A percentile compares a stretch with the other conserved stretches of the same genome.
Conservation (phyloP, 1,284 basidiomycete genomes). For the Takashimella tepidaria region DNA sequence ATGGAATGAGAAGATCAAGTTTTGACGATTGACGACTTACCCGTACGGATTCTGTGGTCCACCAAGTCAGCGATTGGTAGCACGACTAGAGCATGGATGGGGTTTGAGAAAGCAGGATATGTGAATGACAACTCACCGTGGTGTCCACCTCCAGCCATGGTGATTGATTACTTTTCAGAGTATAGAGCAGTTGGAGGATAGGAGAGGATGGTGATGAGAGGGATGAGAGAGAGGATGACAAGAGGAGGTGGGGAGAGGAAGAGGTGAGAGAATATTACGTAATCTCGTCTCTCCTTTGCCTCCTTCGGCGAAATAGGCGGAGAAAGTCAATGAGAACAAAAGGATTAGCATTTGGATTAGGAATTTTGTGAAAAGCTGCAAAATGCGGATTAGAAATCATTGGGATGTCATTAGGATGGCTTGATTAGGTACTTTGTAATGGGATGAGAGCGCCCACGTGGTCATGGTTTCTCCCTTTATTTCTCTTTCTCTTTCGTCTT, state of each 20-base stretch:
- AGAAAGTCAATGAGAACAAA: too few relatives aligned
- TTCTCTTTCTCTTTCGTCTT: too few relatives aligned
- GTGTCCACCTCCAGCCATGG: constrained; percentile 6
- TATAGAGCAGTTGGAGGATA: neutral
- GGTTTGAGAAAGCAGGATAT: neutral
- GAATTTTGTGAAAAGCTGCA: too few relatives aligned
- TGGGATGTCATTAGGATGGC: too few relatives aligned
- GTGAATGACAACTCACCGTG: constrained; percentile 4
- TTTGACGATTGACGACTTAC: constrained; percentile 15
- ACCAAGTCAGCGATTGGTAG: neutral
- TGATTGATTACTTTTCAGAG: neutral
- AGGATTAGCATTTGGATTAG: too few relatives aligned
- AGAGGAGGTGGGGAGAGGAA: neutral
- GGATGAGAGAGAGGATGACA: neutral
- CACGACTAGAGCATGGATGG: too few relatives aligned
- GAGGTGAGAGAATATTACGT: neutral
- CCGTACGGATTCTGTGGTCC: constrained; percentile 34
- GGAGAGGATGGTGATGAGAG: neutral
- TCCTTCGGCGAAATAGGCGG: neutral
- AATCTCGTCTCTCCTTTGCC: neutral
- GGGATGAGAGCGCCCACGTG: too few relatives aligned
- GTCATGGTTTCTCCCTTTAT: too few relatives aligned
- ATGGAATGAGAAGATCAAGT: neutral
- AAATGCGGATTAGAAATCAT: too few relatives aligned
- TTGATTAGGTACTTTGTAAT: too few relatives aligned